Percentiles rank a stretch among this genome's conserved stretches.
Conservation (phyloP, 2,329 filamentous ascomycete genomes). For the Trichoderma sp. region DNA sequence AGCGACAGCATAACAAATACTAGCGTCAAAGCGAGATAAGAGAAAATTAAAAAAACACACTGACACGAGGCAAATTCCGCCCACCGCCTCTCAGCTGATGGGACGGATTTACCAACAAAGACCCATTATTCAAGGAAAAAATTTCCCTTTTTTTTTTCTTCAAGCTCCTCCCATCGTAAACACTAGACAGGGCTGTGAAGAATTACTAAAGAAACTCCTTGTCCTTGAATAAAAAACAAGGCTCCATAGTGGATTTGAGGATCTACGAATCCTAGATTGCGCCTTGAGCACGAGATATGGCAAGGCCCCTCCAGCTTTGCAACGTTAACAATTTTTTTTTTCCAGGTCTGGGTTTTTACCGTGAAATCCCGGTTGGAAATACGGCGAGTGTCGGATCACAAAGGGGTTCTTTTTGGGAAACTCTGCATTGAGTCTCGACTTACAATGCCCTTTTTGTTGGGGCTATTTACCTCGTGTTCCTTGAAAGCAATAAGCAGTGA, state of each 20-base stretch:
- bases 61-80: not conserved
- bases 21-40: not conserved
- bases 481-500: not conserved
- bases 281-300: conserved; percentile 20
- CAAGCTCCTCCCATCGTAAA: not conserved
- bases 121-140: not conserved
- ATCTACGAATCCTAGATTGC: conserved; percentile 25
- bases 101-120: not conserved
- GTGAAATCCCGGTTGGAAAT: not conserved
- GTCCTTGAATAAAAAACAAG: not conserved
- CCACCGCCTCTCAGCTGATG: conserved; percentile 8
- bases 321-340: not conserved
- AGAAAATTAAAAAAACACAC: not conserved
- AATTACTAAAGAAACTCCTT: not conserved
- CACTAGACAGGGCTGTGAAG: not conserved
- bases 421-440: not conserved
- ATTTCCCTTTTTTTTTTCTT: not conserved
- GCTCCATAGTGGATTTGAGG: conserved; percentile 15
- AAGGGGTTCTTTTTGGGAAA: not conserved
- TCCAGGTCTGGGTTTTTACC: not conserved
- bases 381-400: not conserved
- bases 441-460: not conserved
- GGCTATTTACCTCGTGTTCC: not conserved
- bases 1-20: not conserved
- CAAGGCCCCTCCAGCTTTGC: conserved; percentile 7